A percentile compares a stretch with the other conserved stretches of the same genome.
Conservation (phyloP, 345 rosid species). For the Hibiscus trionum region DNA sequence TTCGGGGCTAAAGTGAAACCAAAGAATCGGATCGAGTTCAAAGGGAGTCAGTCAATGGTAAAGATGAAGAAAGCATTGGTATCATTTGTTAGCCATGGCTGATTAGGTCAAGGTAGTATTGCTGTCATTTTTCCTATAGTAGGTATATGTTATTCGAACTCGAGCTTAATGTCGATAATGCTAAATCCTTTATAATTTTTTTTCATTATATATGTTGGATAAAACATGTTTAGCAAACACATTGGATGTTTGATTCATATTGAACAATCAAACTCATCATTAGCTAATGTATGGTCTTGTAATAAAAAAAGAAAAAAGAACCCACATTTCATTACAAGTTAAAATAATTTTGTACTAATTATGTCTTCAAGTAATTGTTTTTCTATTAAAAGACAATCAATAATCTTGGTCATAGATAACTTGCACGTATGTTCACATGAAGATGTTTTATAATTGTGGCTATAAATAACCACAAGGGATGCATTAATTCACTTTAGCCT, state of each 20-base stretch:
- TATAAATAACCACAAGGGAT: not conserved
- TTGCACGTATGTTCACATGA: not conserved
- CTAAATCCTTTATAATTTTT: too few relatives aligned
- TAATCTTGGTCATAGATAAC: not conserved
- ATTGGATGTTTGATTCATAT: too few relatives aligned
- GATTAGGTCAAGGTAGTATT: slow-evolving; percentile 11
- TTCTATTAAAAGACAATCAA: not conserved
- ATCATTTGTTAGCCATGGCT: slow-evolving; percentile 32
- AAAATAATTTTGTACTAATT: not conserved
- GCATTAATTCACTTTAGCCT: not conserved
- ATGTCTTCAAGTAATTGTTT: not conserved
- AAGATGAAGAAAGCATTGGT: slow-evolving; percentile 40
- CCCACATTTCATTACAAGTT: not conserved
- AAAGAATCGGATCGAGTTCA: not conserved
- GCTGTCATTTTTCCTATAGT: not conserved
- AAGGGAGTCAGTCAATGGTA: slow-evolving; percentile 36
- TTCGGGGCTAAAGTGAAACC: slow-evolving; percentile 17
- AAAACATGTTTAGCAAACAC: too few relatives aligned
- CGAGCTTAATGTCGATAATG: too few relatives aligned
- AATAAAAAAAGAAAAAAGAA: not conserved
- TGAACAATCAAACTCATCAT: too few relatives aligned
- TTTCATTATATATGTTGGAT: too few relatives aligned
- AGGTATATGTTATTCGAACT: too few relatives aligned
- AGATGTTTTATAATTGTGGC: not conserved
- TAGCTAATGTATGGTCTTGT: too few relatives aligned